A percentile compares a stretch with the other conserved stretches of the same genome.
Conservation (phyloP, 495 filamentous ascomycete genomes). For the Coniosporium apollinis region DNA sequence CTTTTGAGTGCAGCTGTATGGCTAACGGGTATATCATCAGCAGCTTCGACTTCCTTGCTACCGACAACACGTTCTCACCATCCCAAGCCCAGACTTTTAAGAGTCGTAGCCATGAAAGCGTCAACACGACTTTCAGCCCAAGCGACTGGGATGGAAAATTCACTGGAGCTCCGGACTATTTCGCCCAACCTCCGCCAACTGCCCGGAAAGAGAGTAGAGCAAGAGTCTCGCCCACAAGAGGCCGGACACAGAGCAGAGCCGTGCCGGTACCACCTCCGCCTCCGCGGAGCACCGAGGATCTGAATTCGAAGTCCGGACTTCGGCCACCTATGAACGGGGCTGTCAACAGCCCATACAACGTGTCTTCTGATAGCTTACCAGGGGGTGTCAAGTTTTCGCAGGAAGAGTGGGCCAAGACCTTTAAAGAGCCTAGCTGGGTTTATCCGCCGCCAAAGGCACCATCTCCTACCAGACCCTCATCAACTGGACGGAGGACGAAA, state of each 20-base stretch:
- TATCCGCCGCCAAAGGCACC: conserved; percentile 8
- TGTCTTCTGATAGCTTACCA: too few species aligned
- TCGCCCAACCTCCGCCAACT: conserved; percentile 22
- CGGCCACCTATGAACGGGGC: too few species aligned
- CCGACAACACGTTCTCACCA: conserved; percentile 23
- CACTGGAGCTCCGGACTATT: conserved; percentile 31
- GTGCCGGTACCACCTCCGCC: conserved; percentile 1
- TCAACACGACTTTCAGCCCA: conserved; percentile 58
- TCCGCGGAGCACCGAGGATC: neutral
- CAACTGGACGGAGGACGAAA: conserved; percentile 5
- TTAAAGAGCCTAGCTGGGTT: conserved; percentile 42
- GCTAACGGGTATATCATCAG: conserved; percentile 11
- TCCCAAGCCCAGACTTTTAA: conserved; percentile 23
- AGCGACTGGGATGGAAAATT: conserved; percentile 43
- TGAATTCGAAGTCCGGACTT: neutral
- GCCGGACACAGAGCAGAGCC: too few species aligned
- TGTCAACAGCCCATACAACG: too few species aligned
- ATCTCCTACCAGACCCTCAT: conserved; percentile 6
- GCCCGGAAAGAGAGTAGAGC: conserved; percentile 16
- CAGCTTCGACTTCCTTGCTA: conserved; percentile 14
- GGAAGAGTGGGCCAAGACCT: conserved; percentile 48
- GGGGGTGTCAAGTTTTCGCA: conserved; percentile 38
- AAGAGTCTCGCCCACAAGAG: conserved; percentile 18
- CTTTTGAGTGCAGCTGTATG: too few species aligned
- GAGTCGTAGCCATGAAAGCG: conserved; percentile 51